phyloP scores from a whole-genome alignment of 495 filamentous ascomycete species.

The Chaetomium cochliodes region DNA sequence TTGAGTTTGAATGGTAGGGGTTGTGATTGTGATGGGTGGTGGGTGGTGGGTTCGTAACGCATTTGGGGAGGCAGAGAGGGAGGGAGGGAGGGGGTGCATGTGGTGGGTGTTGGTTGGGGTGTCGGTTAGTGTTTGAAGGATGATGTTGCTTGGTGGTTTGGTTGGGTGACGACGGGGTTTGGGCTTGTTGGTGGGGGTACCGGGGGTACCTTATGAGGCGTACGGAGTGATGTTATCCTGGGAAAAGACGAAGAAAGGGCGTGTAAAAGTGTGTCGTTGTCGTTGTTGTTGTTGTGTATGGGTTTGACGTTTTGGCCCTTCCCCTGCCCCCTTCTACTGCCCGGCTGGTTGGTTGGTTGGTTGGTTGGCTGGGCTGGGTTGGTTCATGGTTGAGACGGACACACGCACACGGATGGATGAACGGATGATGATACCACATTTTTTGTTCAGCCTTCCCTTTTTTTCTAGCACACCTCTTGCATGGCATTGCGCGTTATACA shows the following conservation, averaged over 20 bases:
- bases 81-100: too few species aligned
- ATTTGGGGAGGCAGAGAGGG: too few species aligned
- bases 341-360: not conserved
- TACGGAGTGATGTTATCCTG: not conserved
- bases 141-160: not conserved
- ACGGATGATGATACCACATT: conserved; percentile 28
- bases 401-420: not conserved
- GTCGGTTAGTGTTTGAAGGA: not conserved
- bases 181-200: not conserved
- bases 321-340: too few species aligned
- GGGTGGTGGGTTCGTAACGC: too few species aligned
- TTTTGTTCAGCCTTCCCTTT: conserved; percentile 8
- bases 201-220: not conserved
- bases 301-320: not conserved
- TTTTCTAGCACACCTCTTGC: conserved; percentile 3
- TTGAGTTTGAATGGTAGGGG: not conserved
- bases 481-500: conserved; percentile 24
- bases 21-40: not conserved
- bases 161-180: not conserved
- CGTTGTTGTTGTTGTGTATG: not conserved
- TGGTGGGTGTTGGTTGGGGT: too few species aligned
- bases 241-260: not conserved
- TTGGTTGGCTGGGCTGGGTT: not conserved
- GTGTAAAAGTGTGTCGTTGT: not conserved
- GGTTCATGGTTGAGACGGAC: not conserved